Evolutionary conservation across 2,329 filamentous ascomycete species (phyloP).

Genomic region (Didymella lethalis): DNA sequence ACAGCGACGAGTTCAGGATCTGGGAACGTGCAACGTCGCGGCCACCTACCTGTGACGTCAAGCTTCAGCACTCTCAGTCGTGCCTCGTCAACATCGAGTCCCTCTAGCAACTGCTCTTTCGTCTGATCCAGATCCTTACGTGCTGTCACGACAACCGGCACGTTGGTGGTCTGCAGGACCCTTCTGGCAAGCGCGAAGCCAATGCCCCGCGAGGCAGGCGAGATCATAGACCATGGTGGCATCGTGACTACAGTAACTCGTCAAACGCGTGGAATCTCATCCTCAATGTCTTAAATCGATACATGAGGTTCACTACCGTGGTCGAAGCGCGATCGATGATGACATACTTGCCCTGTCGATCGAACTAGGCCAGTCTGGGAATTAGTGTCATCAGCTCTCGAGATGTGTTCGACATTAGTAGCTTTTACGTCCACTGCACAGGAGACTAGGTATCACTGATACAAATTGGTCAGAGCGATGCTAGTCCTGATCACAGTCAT

Average conservation of each 20-base stretch:
- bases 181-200: constrained; percentile 68
- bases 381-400: neutral
- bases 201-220: constrained; percentile 69
- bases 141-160: constrained; percentile 68
- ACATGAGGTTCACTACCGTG: constrained; percentile 15
- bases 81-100: constrained; percentile 56
- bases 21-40: neutral
- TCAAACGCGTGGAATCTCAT: constrained; percentile 13
- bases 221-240: constrained; percentile 61
- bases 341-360: constrained; percentile 38
- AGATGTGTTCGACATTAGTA: neutral
- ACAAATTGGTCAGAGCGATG: neutral
- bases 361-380: constrained; percentile 24
- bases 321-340: constrained; percentile 41
- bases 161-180: constrained; percentile 63
- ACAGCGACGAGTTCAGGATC: neutral
- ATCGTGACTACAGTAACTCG: constrained; percentile 34
- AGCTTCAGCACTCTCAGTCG: constrained; percentile 62
- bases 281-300: constrained; percentile 1
- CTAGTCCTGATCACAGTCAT: neutral
- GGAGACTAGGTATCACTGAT: neutral
- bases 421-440: neutral
- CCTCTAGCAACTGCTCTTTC: constrained; percentile 59
- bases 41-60: constrained; percentile 64
- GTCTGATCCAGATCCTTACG: constrained; percentile 61